Conservation (phyloP, 495 filamentous ascomycete species). For the Darksidea phi region DNA sequence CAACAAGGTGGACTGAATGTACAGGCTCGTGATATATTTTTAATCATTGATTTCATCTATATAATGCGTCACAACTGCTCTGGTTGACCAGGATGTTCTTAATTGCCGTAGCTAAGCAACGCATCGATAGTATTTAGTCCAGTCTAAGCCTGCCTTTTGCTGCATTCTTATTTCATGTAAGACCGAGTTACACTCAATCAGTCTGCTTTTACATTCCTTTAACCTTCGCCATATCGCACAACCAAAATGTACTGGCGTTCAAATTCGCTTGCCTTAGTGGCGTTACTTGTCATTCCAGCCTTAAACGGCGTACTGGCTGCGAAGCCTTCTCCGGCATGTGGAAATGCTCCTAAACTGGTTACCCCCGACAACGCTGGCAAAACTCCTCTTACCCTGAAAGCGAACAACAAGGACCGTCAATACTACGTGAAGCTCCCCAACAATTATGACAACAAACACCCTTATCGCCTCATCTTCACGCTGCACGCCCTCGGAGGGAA, state of each 20-base stretch:
- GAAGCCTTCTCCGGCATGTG: not conserved
- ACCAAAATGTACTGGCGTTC: not conserved
- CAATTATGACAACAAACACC: not conserved
- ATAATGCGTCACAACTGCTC: too few species aligned
- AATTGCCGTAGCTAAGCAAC: too few species aligned
- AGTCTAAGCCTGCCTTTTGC: too few species aligned
- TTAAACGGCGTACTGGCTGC: not conserved
- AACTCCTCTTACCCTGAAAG: not conserved
- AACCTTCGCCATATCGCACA: not conserved
- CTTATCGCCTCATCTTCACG: not conserved
- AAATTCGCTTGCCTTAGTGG: too few species aligned
- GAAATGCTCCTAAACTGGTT: not conserved
- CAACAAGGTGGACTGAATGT: too few species aligned
- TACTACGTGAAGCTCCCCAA: not conserved
- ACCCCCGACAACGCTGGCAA: not conserved
- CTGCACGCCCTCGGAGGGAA: not conserved
- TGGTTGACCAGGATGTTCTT: too few species aligned
- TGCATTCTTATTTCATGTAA: too few species aligned
- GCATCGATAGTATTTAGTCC: too few species aligned
- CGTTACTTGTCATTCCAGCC: not conserved
- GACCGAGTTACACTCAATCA: too few species aligned
- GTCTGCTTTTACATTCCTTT: too few species aligned
- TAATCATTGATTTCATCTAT: too few species aligned
- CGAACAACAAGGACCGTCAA: not conserved
- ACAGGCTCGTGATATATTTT: too few species aligned